These are phyloP conservation scores for Pharnaceum exiguum DNA, from an alignment of 148 eudicot genomes.

Conservation along the genomic window DNA sequence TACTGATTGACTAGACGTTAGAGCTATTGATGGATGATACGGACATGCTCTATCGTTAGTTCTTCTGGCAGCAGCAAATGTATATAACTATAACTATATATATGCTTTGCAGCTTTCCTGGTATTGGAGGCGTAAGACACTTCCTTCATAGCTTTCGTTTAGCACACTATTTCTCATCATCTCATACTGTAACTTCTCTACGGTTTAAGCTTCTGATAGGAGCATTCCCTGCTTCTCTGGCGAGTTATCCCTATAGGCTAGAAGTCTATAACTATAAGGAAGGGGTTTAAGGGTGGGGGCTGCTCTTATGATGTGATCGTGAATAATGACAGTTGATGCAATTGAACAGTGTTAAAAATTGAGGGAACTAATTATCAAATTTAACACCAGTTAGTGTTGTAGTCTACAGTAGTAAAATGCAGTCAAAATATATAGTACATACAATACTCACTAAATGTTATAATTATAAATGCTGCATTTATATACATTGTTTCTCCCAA, in stretches of 20 bases:
- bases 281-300: background rate
- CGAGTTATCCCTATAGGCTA: background rate
- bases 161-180: background rate
- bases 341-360: too few species aligned
- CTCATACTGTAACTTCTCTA: background rate
- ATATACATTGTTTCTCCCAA: too few species aligned
- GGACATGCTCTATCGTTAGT: slow-evolving; percentile 25
- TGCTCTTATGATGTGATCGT: background rate
- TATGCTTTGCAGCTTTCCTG: background rate
- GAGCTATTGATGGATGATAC: too few species aligned
- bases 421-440: too few species aligned
- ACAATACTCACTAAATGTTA: too few species aligned
- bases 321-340: too few species aligned
- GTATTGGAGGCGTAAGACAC: slow-evolving; percentile 7
- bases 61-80: slow-evolving; percentile 7
- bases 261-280: too few species aligned
- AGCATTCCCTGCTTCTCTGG: slow-evolving; percentile 2
- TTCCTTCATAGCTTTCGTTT: background rate
- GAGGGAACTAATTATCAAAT: too few species aligned
- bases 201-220: background rate
- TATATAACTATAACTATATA: too few species aligned
- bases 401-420: too few species aligned
- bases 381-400: too few species aligned
- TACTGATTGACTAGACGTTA: slow-evolving; percentile 21
- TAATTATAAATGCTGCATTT: too few species aligned